A percentile compares a stretch with the other conserved stretches of the same genome.
Conservation (phyloP, 2,329 filamentous ascomycete species). For the Talaromyces sp. region DNA sequence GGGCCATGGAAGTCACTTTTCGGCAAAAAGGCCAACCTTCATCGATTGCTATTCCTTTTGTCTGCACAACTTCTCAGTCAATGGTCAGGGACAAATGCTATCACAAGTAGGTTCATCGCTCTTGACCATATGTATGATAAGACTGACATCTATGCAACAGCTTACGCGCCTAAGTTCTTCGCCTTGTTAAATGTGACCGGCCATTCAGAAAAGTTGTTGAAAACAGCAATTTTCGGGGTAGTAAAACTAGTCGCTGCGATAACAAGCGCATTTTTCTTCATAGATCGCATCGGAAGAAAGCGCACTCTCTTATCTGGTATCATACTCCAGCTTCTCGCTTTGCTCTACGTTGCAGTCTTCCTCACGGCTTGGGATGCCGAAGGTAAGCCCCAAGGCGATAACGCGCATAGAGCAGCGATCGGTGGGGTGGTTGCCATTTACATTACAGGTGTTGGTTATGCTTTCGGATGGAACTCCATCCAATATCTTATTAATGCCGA, state of each 20-base stretch:
- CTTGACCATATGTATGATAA: background rate
- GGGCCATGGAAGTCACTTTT: background rate
- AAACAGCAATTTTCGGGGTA: conserved; percentile 7
- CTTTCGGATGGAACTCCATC: conserved; percentile 9
- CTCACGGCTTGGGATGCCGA: background rate
- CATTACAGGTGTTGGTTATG: conserved; percentile 5
- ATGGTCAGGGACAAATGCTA: conserved; percentile 6
- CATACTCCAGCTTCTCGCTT: background rate
- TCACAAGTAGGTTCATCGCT: background rate
- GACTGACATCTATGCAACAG: background rate
- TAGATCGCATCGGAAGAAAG: background rate
- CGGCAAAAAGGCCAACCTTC: background rate
- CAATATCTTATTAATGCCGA: conserved; percentile 9
- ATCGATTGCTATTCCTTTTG: background rate
- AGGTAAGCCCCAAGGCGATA: background rate
- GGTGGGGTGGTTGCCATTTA: conserved; percentile 4
- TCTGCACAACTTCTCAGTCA: conserved; percentile 6
- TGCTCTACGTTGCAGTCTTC: conserved; percentile 3
- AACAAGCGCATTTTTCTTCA: background rate
- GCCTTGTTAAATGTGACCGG: conserved; percentile 1
- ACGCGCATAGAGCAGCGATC: conserved; percentile 1
- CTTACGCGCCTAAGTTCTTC: conserved; percentile 4
- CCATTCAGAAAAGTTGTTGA: conserved; percentile 1
- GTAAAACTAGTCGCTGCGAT: conserved; percentile 4
- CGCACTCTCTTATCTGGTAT: background rate